phyloP scores from a whole-genome alignment of 2,329 filamentous ascomycete species.

The Catunica adiposa region DNA sequence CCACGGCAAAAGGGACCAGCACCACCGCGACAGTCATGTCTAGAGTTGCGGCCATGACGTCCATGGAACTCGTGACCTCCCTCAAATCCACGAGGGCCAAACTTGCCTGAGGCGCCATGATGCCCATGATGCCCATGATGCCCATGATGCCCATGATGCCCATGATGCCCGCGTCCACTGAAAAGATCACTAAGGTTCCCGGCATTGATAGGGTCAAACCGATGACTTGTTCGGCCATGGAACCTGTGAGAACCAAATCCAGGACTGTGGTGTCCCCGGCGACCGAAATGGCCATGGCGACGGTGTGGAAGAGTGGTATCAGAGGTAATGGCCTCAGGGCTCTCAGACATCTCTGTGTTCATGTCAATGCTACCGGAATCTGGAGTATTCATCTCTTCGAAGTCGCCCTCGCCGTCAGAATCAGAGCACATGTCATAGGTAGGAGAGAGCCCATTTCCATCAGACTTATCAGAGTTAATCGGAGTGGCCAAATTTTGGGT shows the following conservation, averaged over 20 bases:
- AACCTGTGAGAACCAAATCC: conserved; percentile 15
- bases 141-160: conserved; percentile 13
- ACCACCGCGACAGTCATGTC: too few relatives aligned
- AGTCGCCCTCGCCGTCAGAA: not conserved
- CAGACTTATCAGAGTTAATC: not conserved
- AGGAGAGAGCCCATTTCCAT: not conserved
- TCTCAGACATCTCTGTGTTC: not conserved
- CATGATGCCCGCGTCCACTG: conserved; percentile 10
- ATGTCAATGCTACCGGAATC: not conserved
- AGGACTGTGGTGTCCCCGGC: conserved; percentile 17
- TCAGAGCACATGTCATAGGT: not conserved
- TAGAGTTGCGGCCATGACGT: too few relatives aligned
- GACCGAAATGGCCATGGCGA: conserved; percentile 18
- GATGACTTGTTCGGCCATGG: too few relatives aligned
- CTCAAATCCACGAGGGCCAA: conserved; percentile 5
- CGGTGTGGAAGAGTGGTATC: conserved; percentile 14
- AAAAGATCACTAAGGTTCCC: not conserved
- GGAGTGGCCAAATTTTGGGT: not conserved
- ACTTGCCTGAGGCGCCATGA: conserved; percentile 5
- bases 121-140: conserved; percentile 8
- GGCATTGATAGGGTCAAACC: too few relatives aligned
- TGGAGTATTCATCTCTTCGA: not conserved
- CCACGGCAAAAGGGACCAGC: too few relatives aligned
- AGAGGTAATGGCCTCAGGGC: conserved; percentile 13
- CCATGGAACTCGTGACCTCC: not conserved